These are phyloP conservation scores for Ogataea paradorogensis DNA, from an alignment of 805 yeast species.

Conservation along the genomic window DNA sequence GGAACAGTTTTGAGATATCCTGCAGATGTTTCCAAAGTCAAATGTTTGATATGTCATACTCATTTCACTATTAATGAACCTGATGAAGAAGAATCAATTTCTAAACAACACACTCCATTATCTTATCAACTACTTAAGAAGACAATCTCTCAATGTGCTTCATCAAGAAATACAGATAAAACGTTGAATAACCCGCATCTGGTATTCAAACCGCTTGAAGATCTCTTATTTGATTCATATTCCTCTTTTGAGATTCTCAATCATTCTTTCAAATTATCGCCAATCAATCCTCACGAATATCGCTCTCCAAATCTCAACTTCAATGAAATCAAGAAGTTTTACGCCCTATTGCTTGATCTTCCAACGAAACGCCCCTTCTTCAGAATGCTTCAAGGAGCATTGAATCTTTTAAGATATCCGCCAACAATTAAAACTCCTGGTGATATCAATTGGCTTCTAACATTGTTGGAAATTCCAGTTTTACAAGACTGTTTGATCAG, in stretches of 20 bases:
- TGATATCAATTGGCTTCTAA: constrained; percentile 56
- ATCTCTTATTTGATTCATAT: constrained; percentile 45
- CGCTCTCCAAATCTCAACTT: constrained; percentile 51
- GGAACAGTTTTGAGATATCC: constrained; percentile 43
- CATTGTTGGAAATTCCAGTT: constrained; percentile 68
- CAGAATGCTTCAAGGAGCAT: constrained; percentile 50
- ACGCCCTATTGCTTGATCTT: constrained; percentile 42
- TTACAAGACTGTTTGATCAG: constrained; percentile 45
- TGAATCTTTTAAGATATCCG: constrained; percentile 52
- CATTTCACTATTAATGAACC: constrained; percentile 18
- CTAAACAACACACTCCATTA: constrained; percentile 18
- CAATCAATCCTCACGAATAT: constrained; percentile 14
- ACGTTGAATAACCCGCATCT: constrained; percentile 13
- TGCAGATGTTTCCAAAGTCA: constrained; percentile 37
- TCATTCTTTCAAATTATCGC: constrained; percentile 47
- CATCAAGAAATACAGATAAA: not conserved
- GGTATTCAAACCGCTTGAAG: constrained; percentile 49
- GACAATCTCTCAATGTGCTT: constrained; percentile 36
- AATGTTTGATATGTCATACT: constrained; percentile 62
- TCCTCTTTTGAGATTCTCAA: constrained; percentile 47
- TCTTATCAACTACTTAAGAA: constrained; percentile 35
- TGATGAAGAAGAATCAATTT: not conserved
- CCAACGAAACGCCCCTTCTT: constrained; percentile 63
- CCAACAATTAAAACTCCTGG: constrained; percentile 39
- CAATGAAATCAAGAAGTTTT: constrained; percentile 45